Evolutionary conservation across 257 asterid genomes (phyloP), one percentile per base, ranked within the genome.

Genomic region (Galeopsis tetrahit): DNA sequence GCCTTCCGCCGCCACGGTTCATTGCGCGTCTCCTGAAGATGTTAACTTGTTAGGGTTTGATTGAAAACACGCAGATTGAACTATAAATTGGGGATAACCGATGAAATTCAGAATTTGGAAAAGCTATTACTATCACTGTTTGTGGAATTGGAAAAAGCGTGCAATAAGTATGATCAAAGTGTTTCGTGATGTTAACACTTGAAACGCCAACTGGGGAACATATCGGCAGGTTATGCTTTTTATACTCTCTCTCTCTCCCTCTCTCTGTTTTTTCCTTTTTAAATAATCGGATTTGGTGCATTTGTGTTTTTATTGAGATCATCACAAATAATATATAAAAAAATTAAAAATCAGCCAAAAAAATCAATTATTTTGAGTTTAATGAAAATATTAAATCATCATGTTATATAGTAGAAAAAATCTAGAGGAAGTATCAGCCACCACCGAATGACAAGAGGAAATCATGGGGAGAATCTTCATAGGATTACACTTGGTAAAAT

Each of bases 1-100:
- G 6, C 75, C 79, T 67, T 21, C 84, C 70, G 60, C 73, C 58
- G 52, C 79, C 69, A 21, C 77, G 75, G 55, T 69, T 38, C 85
- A 81, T 81, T 43, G 36, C 17, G 58, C 73, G 69, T 14, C 5
- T 6, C 51, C 51, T 14, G 66, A 11, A 11, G 10, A 38, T 31
- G 49, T 6, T 8, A 17, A 42, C 7, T 62, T 46, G 3, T 15
- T 73, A 67, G 71, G 77, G 75, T 34, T 77, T 13, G 55, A 2
- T 40, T 5, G 2, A 0, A 14, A 1, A 6, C 10, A 10, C 55
- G 40, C 10, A 15, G 33, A 63, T 64, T 55, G 43, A 14, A 40
- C 38, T 46, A 32, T 9, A 35, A 6, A 15, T 35, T 21, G 66
- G n/a, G 36, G 31, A 15, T 34, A 58, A 57, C 28, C 51, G 5